A percentile compares a stretch with the other conserved stretches of the same genome.
Conservation (phyloP, 371 early-diverging fungal species). For the Blakeslea trispora region DNA sequence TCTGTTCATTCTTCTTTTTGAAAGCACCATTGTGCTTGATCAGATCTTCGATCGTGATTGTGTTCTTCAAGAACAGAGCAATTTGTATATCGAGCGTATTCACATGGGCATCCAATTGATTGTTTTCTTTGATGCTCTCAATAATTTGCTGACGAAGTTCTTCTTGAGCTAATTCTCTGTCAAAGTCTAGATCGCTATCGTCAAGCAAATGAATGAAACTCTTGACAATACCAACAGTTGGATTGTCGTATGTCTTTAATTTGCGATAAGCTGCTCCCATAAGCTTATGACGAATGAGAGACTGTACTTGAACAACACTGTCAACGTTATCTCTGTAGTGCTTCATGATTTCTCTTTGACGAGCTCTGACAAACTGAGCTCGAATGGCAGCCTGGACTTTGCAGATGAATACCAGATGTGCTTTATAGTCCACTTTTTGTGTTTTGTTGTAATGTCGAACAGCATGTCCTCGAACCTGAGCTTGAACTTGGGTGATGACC, state of each 20-base stretch:
- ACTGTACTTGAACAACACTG: slow-evolving; percentile 85
- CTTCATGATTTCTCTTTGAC: slow-evolving; percentile 57
- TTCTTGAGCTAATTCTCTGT: slow-evolving; percentile 90
- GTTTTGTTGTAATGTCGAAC: slow-evolving; percentile 45
- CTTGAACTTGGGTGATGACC: slow-evolving; percentile 60
- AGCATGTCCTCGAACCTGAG: slow-evolving; percentile 62
- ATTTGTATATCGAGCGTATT: slow-evolving; percentile 95
- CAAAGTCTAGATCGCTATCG: slow-evolving; percentile 90
- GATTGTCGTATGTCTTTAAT: slow-evolving; percentile 74
- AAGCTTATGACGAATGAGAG: slow-evolving; percentile 79
- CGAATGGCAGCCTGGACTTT: slow-evolving; percentile 77
- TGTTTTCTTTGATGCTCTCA: slow-evolving; percentile 89
- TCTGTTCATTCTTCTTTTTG: slow-evolving; percentile 58
- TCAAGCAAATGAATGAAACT: slow-evolving; percentile 89
- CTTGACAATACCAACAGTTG: slow-evolving; percentile 79
- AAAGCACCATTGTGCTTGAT: slow-evolving; percentile 61
- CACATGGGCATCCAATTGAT: slow-evolving; percentile 77
- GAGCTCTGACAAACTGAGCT: slow-evolving; percentile 64
- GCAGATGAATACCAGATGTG: slow-evolving; percentile 27
- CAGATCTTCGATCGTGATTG: slow-evolving; percentile 93
- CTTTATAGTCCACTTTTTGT: slow-evolving; percentile 15
- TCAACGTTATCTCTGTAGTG: slow-evolving; percentile 69
- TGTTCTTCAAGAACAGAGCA: slow-evolving; percentile 95
- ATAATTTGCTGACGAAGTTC: slow-evolving; percentile 83
- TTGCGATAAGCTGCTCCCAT: slow-evolving; percentile 80